Percentiles rank a stretch among this genome's conserved stretches.
Conservation (phyloP, 129 eudicot species). For the Glebionis coronaria region DNA sequence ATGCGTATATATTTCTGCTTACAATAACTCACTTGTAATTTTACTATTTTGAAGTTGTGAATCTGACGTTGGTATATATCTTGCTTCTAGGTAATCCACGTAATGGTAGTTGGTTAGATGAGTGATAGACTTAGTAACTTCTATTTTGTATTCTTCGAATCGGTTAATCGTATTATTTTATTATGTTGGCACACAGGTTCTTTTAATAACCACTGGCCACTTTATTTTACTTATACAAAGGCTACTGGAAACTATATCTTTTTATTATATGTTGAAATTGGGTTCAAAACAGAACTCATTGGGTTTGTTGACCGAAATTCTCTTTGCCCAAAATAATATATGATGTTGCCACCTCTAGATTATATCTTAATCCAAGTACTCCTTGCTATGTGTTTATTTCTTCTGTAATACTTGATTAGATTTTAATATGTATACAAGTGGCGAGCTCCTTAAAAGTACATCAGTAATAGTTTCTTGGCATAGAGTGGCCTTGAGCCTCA, state of each 20-base stretch:
- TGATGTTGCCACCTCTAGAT: constrained; percentile 6
- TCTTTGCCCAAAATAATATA: not conserved
- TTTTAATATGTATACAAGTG: not conserved
- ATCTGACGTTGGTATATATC: constrained; percentile 90
- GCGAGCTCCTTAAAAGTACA: not conserved
- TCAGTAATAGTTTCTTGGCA: not conserved
- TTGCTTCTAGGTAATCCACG: constrained; percentile 52
- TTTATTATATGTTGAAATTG: too few species aligned
- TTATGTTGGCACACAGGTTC: constrained; percentile 51
- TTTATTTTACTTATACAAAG: constrained; percentile 71
- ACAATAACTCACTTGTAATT: too few species aligned
- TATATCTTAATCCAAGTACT: constrained; percentile 43
- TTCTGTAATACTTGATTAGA: too few species aligned
- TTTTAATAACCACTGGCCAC: constrained; percentile 99
- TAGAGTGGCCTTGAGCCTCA: constrained; percentile 1
- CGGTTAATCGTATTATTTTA: not conserved
- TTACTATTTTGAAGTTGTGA: too few species aligned
- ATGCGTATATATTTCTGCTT: too few species aligned
- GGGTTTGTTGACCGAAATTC: constrained; percentile 3
- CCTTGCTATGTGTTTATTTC: too few species aligned
- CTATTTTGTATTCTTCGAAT: not conserved
- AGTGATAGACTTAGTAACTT: not conserved
- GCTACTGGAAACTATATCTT: too few species aligned
- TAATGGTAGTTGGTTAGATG: constrained; percentile 5
- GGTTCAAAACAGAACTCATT: not conserved